Base-by-base conservation (phyloP, 129 eudicot genomes). In the Flaveria linearis region DNA sequence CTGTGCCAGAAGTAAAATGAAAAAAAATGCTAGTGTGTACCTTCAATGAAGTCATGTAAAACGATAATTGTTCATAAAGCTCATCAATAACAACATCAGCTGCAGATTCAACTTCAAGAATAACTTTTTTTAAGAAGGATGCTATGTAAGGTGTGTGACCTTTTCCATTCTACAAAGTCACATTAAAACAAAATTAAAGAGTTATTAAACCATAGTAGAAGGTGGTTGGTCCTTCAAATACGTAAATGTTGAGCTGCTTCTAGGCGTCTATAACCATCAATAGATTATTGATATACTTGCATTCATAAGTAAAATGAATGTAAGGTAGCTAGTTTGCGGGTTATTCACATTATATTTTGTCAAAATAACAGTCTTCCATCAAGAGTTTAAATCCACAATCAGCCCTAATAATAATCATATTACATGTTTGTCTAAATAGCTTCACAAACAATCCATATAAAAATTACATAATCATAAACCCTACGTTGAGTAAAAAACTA, bases 31-130 rank as follows among this genome's bases (percentile, higher is more conserved):
- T 58, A 66, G 26, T 62, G 50, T 71, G 66, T 80, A 93, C 98
- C 98, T 85, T 84, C 50, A 84, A 52, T 16, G 90, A 85, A 69
- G 84, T 74, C 96, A 91, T 82, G 78, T 80, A 87, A 79, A 67
- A 60, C 0, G 91, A 82, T 42, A 85, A 86, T 12, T 83, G 85
- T 57, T 91, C 96, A 62, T 93, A 93, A 68, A 90, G 81, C 80
- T 93, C 96, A 69, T 91, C 97, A 49, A 81, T 64, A 52, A 91
- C 98, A 56, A 72, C 80, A 13, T 26, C 85, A 7, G 85, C 90
- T 13, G 77, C 76, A 20, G 93, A 90, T 75, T 93, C 98, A 53
- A 93, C 79, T 85, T 93, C 98, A 81, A 73, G 78, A 72, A 93
- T 88, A 36, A 93, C 53, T 74, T 90, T 90, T 79, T 93, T 93